phyloP scores from a whole-genome alignment of 257 asterid species.

The Capsicum pubescens region DNA sequence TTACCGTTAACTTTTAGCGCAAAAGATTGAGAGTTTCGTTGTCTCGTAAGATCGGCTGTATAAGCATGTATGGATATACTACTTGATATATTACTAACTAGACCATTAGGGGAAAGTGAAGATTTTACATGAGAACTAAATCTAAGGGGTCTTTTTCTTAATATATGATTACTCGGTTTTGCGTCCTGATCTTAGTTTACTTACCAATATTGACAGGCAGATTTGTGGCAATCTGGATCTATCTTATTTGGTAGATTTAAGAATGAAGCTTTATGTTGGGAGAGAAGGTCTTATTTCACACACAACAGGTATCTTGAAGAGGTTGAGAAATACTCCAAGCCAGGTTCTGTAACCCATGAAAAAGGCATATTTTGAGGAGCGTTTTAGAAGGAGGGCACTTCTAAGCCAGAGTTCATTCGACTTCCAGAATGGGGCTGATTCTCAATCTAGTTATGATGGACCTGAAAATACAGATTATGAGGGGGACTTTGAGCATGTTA shows the following conservation, averaged over 20 bases:
- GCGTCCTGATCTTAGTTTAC: neutral
- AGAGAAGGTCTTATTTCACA: constrained; percentile 81
- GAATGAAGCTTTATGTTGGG: constrained; percentile 81
- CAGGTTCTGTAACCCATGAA: constrained; percentile 81
- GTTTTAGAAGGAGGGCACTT: constrained; percentile 61
- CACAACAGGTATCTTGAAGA: constrained; percentile 89
- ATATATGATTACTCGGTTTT: neutral
- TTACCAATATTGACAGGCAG: constrained; percentile 54
- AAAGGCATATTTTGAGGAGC: constrained; percentile 90
- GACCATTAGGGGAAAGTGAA: neutral
- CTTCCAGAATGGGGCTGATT: constrained; percentile 42
- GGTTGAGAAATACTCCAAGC: constrained; percentile 80
- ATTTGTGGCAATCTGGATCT: constrained; percentile 70
- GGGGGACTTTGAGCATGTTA: constrained; percentile 28
- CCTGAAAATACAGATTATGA: constrained; percentile 40
- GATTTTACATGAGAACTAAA: neutral
- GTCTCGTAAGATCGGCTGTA: neutral
- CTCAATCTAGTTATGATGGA: constrained; percentile 46
- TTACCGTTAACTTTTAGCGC: neutral
- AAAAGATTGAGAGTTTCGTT: neutral
- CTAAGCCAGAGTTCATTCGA: constrained; percentile 48
- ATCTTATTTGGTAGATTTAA: constrained; percentile 86
- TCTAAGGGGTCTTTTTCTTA: neutral
- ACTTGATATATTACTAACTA: neutral
- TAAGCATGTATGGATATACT: neutral